A percentile compares a stretch with the other conserved stretches of the same genome.
Evolutionary conservation across 805 yeast genomes (phyloP).

Genomic region (Barnettozyma pratensis): DNA sequence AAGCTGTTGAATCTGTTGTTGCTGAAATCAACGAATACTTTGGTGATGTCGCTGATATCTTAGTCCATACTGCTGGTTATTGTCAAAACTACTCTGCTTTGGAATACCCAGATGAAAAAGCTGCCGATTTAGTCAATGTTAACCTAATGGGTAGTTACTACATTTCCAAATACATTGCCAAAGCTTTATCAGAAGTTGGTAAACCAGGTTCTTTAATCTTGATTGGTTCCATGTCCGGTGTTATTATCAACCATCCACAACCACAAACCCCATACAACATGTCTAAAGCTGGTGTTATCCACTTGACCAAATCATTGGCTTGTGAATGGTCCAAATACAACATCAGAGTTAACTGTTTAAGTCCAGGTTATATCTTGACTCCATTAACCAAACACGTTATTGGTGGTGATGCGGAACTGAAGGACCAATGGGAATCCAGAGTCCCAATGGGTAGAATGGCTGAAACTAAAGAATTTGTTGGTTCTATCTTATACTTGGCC

Average conservation of each 20-base stretch:
- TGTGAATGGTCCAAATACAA: slow-evolving; percentile 78
- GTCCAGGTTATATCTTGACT: slow-evolving; percentile 79
- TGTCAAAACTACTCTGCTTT: slow-evolving; percentile 77
- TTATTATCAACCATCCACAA: slow-evolving; percentile 73
- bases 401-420: slow-evolving; percentile 52
- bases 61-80: slow-evolving; percentile 80
- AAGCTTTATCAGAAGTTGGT: slow-evolving; percentile 51
- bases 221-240: slow-evolving; percentile 78
- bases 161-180: slow-evolving; percentile 70
- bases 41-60: slow-evolving; percentile 54
- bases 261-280: slow-evolving; percentile 78
- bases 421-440: slow-evolving; percentile 65
- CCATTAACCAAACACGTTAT: slow-evolving; percentile 72
- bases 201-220: slow-evolving; percentile 58
- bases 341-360: slow-evolving; percentile 70
- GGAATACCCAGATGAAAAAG: slow-evolving; percentile 67
- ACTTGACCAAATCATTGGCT: slow-evolving; percentile 69
- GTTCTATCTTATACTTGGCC: slow-evolving; percentile 69
- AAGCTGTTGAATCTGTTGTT: slow-evolving; percentile 51
- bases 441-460: slow-evolving; percentile 82
- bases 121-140: slow-evolving; percentile 63
- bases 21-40: slow-evolving; percentile 50
- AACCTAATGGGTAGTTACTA: slow-evolving; percentile 72
- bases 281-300: slow-evolving; percentile 85
- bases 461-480: slow-evolving; percentile 78